Evolutionary conservation across 768 basidiomycete species (phyloP).

Genomic region (Phylloporus sp.): DNA sequence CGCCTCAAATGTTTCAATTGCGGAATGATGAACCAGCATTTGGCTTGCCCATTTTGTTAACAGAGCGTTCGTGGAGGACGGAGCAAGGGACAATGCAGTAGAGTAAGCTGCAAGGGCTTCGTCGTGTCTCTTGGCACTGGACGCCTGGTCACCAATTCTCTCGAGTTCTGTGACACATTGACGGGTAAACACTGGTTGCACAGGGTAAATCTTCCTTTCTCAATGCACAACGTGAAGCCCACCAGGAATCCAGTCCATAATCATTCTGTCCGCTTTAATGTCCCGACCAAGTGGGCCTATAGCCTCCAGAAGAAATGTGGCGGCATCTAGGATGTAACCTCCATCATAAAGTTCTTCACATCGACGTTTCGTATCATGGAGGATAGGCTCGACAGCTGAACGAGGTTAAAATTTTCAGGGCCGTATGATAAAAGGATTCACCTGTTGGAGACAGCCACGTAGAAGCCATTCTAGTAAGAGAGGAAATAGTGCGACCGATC

Average conservation of each 20-base stretch:
- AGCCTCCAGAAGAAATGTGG: background rate
- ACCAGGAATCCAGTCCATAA: conserved; percentile 5
- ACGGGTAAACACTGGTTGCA: background rate
- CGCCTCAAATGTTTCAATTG: background rate
- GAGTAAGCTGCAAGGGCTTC: conserved; percentile 1
- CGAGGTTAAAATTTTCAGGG: too few relatives aligned
- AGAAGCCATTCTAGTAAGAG: too few relatives aligned
- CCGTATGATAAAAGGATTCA: too few relatives aligned
- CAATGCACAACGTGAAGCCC: background rate
- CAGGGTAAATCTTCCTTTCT: background rate
- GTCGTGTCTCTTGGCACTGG: background rate
- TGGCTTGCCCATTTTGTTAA: background rate
- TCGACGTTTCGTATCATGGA: background rate
- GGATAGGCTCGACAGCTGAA: background rate
- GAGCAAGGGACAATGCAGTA: background rate
- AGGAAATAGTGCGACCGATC: too few relatives aligned
- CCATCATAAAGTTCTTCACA: conserved; percentile 4
- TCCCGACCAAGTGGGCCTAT: too few relatives aligned
- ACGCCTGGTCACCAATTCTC: background rate
- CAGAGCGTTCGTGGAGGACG: background rate
- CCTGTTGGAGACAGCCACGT: too few relatives aligned
- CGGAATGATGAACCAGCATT: background rate
- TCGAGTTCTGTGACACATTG: background rate
- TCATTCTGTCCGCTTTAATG: background rate
- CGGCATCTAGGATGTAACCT: conserved; percentile 1